Evolutionary conservation across 2,329 filamentous ascomycete genomes (phyloP), one percentile per base, ranked within the genome.

Genomic region (Fusarium domesticum): DNA sequence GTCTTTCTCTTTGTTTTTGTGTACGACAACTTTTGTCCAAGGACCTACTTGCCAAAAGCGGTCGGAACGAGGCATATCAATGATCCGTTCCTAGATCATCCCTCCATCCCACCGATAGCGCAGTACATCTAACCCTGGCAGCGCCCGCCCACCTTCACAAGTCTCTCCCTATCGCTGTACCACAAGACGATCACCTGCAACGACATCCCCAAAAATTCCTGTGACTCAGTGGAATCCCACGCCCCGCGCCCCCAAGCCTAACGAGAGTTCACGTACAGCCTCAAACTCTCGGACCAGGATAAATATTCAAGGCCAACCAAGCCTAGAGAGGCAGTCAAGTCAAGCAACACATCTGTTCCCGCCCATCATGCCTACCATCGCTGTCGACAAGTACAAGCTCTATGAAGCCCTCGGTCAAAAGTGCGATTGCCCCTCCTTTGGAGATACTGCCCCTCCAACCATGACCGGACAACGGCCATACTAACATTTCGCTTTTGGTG

Each of bases 341-440:
- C 23, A 11, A 11, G 23, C n/a, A 34, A 59, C 54, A 50, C 56
- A 58, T 53, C 45, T 43, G 45, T 41, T 38, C 35, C 61, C 57
- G 20, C 23, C 65, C 65, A 68, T 46, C 57, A 96, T 96, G 93
- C 93, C 93, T 72, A 98, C 93, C 67, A 96, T 98, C 61, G 80
- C 85, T 60, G 91, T 97, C 61, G 88, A 97, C 77, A 98, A 97
- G 76, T 91, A 90, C 63, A 89, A 85, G 65, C 88, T 98, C 66
- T 97, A 87, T 78, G 84, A 95, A 73, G 90, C 88, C 67, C 81
- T 98, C 48, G 92, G 90, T 64, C 84, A 85, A 72, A 84, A 93
- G 81, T 96, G 69, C 59, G 70, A 62, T 51, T 58, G 51, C 56
- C 57, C 56, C 54, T 46, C 56, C 40, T 45, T 47, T 35, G 45